Conservation (phyloP, 768 basidiomycete genomes). For the Leccinum broughii region DNA sequence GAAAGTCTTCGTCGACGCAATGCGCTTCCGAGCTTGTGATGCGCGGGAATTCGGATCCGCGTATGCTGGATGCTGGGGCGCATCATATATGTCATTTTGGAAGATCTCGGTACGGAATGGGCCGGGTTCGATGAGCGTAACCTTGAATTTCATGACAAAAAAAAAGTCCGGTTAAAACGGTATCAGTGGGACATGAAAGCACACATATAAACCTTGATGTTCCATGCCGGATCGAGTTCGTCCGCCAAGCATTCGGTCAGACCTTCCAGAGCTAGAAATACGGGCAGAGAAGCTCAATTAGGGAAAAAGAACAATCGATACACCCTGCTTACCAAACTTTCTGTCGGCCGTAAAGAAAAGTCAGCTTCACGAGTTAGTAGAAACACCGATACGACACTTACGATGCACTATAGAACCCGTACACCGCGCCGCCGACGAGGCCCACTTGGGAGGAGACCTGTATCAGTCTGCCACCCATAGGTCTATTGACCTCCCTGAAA, state of each 20-base stretch:
- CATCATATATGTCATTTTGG: neutral
- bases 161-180: neutral
- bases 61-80: slow-evolving; percentile 24
- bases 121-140: slow-evolving; percentile 20
- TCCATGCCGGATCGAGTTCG: slow-evolving; percentile 21
- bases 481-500: slow-evolving; percentile 41
- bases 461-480: slow-evolving; percentile 39
- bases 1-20: neutral
- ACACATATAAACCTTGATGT: slow-evolving; percentile 16
- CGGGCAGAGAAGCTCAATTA: neutral
- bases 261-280: slow-evolving; percentile 19
- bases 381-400: slow-evolving; percentile 5
- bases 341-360: slow-evolving; percentile 4
- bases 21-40: slow-evolving; percentile 6
- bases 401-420: slow-evolving; percentile 29
- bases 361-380: neutral
- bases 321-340: slow-evolving; percentile 18
- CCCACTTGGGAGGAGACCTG: slow-evolving; percentile 40
- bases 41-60: slow-evolving; percentile 3
- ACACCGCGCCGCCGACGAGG: slow-evolving; percentile 16
- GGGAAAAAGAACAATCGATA: neutral
- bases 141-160: slow-evolving; percentile 2
- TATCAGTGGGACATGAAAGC: neutral
- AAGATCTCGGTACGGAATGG: slow-evolving; percentile 17
- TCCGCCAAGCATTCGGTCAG: slow-evolving; percentile 13